Conservation (phyloP, 2,329 filamentous ascomycete genomes). For the Chaetomiaceae sp. region DNA sequence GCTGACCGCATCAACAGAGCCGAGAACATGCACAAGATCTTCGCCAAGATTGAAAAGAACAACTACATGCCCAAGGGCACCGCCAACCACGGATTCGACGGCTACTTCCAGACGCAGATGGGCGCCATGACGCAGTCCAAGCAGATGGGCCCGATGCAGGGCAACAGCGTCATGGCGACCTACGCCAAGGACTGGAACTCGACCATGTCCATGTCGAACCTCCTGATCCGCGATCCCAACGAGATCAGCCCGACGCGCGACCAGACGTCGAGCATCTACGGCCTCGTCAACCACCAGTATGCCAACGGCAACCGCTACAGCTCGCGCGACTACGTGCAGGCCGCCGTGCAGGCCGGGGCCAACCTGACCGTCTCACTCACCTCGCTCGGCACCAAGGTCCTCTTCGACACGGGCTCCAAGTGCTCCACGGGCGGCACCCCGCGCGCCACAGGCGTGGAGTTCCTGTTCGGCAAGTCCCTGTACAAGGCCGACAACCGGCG, state of each 20-base stretch:
- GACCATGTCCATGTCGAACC: slow-evolving; percentile 1
- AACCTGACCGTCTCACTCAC: slow-evolving; percentile 39
- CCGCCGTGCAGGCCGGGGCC: slow-evolving; percentile 29
- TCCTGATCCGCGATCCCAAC: slow-evolving; percentile 23
- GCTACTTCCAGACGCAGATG: slow-evolving; percentile 10
- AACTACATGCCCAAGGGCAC: slow-evolving; percentile 44
- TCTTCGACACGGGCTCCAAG: slow-evolving; percentile 35
- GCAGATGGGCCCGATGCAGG: background rate
- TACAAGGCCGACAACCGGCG: slow-evolving; percentile 41
- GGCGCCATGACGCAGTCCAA: background rate
- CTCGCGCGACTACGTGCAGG: slow-evolving; percentile 39
- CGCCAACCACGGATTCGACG: slow-evolving; percentile 50
- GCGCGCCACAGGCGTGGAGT: slow-evolving; percentile 41
- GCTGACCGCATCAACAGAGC: slow-evolving; percentile 27
- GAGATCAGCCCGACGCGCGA: slow-evolving; percentile 21
- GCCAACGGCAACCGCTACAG: slow-evolving; percentile 34
- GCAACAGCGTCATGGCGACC: background rate
- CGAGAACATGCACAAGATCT: slow-evolving; percentile 57
- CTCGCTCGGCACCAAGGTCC: slow-evolving; percentile 34
- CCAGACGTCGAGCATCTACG: slow-evolving; percentile 24
- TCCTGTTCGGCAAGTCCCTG: slow-evolving; percentile 35
- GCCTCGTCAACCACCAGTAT: slow-evolving; percentile 19
- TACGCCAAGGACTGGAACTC: slow-evolving; percentile 2
- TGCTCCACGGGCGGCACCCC: slow-evolving; percentile 13
- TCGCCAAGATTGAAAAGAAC: slow-evolving; percentile 52